Evolutionary conservation across 2,329 filamentous ascomycete species (phyloP).

Genomic region (Cercospora citrullina): DNA sequence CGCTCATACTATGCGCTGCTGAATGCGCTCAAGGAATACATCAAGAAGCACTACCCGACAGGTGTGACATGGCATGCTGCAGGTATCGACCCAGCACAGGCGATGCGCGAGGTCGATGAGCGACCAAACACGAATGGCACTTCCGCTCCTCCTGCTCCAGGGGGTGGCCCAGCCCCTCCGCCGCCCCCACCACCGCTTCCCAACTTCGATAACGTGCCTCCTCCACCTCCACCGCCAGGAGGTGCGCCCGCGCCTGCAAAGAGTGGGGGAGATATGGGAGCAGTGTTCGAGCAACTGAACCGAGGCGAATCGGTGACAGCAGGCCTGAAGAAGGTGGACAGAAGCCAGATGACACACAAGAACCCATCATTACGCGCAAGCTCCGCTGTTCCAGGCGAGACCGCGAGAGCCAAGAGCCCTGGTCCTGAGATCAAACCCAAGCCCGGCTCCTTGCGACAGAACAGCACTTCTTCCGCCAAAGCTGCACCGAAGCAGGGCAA

Average conservation of each 20-base stretch:
- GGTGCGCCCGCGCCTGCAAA: slow-evolving; percentile 54
- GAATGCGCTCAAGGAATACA: slow-evolving; percentile 77
- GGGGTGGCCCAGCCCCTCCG: slow-evolving; percentile 60
- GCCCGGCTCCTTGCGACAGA: slow-evolving; percentile 52
- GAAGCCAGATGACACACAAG: slow-evolving; percentile 97
- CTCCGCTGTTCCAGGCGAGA: slow-evolving; percentile 64
- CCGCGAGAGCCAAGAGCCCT: slow-evolving; percentile 72
- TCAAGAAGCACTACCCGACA: slow-evolving; percentile 76
- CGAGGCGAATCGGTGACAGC: slow-evolving; percentile 85
- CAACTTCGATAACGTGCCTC: slow-evolving; percentile 50
- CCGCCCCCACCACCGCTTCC: slow-evolving; percentile 65
- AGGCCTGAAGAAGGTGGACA: slow-evolving; percentile 88
- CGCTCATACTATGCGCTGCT: slow-evolving; percentile 91
- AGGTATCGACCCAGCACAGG: slow-evolving; percentile 69
- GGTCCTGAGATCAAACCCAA: slow-evolving; percentile 71
- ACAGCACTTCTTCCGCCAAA: slow-evolving; percentile 34
- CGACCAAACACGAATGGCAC: slow-evolving; percentile 38
- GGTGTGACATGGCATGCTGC: slow-evolving; percentile 88
- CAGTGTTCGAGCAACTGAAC: slow-evolving; percentile 91
- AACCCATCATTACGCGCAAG: slow-evolving; percentile 81
- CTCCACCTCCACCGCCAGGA: slow-evolving; percentile 56
- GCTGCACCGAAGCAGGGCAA: slow-evolving; percentile 37
- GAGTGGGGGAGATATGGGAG: slow-evolving; percentile 65
- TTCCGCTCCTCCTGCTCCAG: slow-evolving; percentile 54
- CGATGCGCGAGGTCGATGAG: slow-evolving; percentile 59